phyloP scores from a whole-genome alignment of 345 rosid species.

The Sapria himalayana region DNA sequence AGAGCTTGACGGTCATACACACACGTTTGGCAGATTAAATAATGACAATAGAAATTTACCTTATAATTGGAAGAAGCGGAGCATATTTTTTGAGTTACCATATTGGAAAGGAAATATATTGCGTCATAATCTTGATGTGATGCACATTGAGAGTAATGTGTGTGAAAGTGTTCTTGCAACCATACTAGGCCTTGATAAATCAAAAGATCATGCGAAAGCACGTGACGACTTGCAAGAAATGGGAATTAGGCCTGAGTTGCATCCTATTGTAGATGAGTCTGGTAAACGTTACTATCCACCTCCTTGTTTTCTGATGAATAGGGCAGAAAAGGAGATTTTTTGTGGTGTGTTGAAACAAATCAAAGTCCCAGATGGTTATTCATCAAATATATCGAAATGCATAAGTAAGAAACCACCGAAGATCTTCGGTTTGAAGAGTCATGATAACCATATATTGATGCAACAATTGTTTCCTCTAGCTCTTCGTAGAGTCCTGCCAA shows the following conservation, averaged over 20 bases:
- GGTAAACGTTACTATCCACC: neutral
- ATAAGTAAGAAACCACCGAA: neutral
- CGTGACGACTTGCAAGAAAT: neutral
- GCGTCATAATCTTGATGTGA: neutral
- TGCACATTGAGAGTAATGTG: neutral
- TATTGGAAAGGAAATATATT: neutral
- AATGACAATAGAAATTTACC: neutral
- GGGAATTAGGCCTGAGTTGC: neutral
- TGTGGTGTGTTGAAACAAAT: neutral
- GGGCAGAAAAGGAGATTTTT: neutral
- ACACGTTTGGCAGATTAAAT: neutral
- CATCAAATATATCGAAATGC: neutral
- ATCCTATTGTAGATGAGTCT: too few relatives aligned
- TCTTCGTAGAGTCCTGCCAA: neutral
- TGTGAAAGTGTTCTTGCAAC: neutral
- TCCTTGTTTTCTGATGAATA: neutral
- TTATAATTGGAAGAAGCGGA: neutral
- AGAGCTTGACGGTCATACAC: neutral
- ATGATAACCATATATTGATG: constrained; percentile 1
- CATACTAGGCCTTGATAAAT: neutral
- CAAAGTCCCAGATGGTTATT: constrained; percentile 1
- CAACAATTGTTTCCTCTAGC: neutral
- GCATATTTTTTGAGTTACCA: neutral
- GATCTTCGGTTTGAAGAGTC: neutral
- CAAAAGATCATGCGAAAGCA: constrained; percentile 1